These are phyloP conservation scores for Apiospora sp. DNA, from an alignment of 2,329 filamentous ascomycete genomes.

Conservation along the genomic window DNA sequence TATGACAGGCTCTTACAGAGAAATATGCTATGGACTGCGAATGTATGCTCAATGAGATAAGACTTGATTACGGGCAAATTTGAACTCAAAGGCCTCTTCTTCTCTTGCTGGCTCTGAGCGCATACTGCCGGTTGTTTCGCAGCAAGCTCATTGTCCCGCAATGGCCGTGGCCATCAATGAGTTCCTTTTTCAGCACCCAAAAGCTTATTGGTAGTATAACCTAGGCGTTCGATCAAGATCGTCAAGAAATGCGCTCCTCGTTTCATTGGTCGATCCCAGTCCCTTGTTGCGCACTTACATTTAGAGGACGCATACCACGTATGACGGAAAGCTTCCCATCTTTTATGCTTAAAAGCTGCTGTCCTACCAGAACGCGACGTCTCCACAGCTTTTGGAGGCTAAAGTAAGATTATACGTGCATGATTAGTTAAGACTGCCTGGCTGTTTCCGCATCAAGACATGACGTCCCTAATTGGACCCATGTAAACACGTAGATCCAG, in stretches of 20 bases:
- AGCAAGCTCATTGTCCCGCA: constrained; percentile 11
- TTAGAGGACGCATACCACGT: constrained; percentile 20
- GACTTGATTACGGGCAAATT: background rate
- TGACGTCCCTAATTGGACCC: constrained; percentile 20
- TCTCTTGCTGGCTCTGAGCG: background rate
- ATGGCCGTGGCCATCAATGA: background rate
- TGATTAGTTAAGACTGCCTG: constrained; percentile 22
- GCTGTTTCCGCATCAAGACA: constrained; percentile 11
- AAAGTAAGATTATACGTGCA: constrained; percentile 21
- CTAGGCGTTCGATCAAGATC: background rate
- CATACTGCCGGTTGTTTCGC: background rate
- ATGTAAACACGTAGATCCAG: constrained; percentile 19
- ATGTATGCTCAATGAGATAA: background rate
- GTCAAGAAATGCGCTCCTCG: constrained; percentile 21
- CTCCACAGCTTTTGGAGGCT: constrained; percentile 21
- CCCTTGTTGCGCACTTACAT: constrained; percentile 21
- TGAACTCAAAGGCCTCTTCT: background rate
- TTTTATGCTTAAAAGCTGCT: constrained; percentile 21
- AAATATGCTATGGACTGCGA: background rate
- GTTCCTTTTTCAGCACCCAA: constrained; percentile 15
- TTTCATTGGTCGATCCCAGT: constrained; percentile 18
- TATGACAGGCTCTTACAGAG: background rate
- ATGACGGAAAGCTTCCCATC: constrained; percentile 21
- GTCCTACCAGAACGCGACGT: constrained; percentile 19
- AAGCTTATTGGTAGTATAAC: constrained; percentile 6